Base-by-base conservation (phyloP, 2,329 filamentous ascomycete species). In the Xylariaceae sp. region DNA sequence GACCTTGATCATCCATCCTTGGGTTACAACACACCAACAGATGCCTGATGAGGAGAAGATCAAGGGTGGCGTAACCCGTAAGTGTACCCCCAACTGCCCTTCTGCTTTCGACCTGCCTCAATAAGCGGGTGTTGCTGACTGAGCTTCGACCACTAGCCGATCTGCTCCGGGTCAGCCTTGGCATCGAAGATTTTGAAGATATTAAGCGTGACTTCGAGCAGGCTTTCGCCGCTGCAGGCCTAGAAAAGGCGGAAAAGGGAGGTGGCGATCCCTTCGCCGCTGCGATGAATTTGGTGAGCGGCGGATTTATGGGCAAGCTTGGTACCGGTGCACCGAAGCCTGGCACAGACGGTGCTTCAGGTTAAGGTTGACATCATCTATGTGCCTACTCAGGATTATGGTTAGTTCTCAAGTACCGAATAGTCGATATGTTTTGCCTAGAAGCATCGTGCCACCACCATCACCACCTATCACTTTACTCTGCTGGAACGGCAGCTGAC, bases 11-110 rank as follows among this genome's bases (percentile, higher is more conserved):
- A 85, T 85, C 44, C 83, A 87, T 57, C 83, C 83, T 2, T 85
- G 81, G 79, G 79, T 78, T 9, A 87, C 83, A 1, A 87, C 83
- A 13, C 83, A 87, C 55, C 78, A 85, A 64, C 83, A 85, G 62
- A 69, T 87, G 44, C 73, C 66, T 16, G 80, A 85, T 9, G 73
- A 85, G 52, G 83, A 87, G 64, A 81, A 77, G 59, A 64, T 71
- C 34, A 76, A 72, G 55, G 81, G 77, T 16, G 83, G 83, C 53
- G 81, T 85, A 16, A 85, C 81, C 62, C 55, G 56, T 59, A 51
- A 12, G 56, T 58, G 32, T 26, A 26, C 6, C 22, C 11, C 22
- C 11, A 6, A 33, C 11, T 6, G 22, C 22, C 22, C 6, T 6
- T 26, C 22, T 11, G 6, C 22, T 26, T 11, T 26, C 6, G 22